phyloP scores from a whole-genome alignment of 2,329 filamentous ascomycete species.

The Exophiala calicioides region DNA sequence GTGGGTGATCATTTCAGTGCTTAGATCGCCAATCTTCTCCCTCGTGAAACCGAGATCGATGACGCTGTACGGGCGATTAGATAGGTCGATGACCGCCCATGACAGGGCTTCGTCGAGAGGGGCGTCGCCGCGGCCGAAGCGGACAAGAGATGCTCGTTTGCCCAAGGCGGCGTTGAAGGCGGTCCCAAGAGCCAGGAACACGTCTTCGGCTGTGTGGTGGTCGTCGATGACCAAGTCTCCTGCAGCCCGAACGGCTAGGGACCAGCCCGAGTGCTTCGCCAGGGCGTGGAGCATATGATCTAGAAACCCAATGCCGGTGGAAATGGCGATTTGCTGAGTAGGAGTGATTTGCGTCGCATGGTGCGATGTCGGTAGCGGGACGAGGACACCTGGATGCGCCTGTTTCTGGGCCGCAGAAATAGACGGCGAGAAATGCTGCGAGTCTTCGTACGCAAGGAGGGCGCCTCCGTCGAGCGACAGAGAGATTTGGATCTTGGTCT shows the following conservation, averaged over 20 bases:
- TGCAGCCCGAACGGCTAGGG: slow-evolving; percentile 75
- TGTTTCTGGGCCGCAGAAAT: slow-evolving; percentile 35
- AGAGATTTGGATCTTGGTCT: slow-evolving; percentile 93
- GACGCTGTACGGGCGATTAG: slow-evolving; percentile 84
- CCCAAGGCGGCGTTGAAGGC: slow-evolving; percentile 82
- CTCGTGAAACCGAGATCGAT: slow-evolving; percentile 80
- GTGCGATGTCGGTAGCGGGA: slow-evolving; percentile 50
- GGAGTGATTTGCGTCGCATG: slow-evolving; percentile 85
- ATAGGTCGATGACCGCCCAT: slow-evolving; percentile 90
- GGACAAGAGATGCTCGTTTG: slow-evolving; percentile 74
- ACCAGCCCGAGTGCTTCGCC: slow-evolving; percentile 95
- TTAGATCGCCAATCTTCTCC: slow-evolving; percentile 91
- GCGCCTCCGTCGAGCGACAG: slow-evolving; percentile 88
- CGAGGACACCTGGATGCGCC: slow-evolving; percentile 46
- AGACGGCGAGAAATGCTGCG: slow-evolving; percentile 25
- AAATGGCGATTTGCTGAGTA: slow-evolving; percentile 80
- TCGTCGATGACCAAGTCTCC: slow-evolving; percentile 97
- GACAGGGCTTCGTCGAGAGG: slow-evolving; percentile 95
- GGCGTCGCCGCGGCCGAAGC: slow-evolving; percentile 89
- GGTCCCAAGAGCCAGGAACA: slow-evolving; percentile 83
- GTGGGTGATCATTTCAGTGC: slow-evolving; percentile 96
- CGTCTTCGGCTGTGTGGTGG: slow-evolving; percentile 97
- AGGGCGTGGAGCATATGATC: slow-evolving; percentile 99
- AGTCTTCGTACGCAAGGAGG: slow-evolving; percentile 26
- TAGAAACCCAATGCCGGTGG: slow-evolving; percentile 94